These are phyloP conservation scores for Parascedosporium putredinis DNA, from an alignment of 2,329 filamentous ascomycete genomes.

Conservation along the genomic window DNA sequence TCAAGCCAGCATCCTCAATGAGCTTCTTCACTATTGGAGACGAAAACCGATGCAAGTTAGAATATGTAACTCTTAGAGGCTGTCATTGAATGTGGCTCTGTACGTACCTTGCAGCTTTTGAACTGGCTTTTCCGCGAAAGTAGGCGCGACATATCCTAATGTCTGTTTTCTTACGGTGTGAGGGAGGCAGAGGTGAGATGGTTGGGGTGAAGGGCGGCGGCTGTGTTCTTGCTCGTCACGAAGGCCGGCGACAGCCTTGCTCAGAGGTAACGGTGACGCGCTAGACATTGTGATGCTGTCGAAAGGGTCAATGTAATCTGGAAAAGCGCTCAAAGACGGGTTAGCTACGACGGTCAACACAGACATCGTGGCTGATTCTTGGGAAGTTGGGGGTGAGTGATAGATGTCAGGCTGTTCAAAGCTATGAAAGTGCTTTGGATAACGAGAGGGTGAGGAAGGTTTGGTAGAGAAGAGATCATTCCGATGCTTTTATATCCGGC, in stretches of 20 bases:
- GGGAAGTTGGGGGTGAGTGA: too few species aligned
- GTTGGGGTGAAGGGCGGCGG: constrained; percentile 75
- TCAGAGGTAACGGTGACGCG: background rate
- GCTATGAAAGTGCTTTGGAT: background rate
- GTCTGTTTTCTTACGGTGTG: constrained; percentile 75
- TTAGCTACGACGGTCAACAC: constrained; percentile 30
- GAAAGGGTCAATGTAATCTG: constrained; percentile 31
- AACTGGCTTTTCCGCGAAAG: constrained; percentile 83
- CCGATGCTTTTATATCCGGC: background rate
- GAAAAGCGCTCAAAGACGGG: constrained; percentile 30
- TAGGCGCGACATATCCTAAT: constrained; percentile 87
- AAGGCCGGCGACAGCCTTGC: constrained; percentile 30
- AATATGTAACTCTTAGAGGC: too few species aligned
- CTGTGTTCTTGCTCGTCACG: constrained; percentile 29
- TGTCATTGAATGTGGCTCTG: too few species aligned
- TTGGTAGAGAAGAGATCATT: background rate
- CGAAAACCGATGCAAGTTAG: too few species aligned
- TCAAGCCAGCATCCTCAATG: constrained; percentile 71
- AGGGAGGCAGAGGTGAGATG: constrained; percentile 71
- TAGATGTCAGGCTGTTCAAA: too few species aligned
- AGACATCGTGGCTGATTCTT: constrained; percentile 5
- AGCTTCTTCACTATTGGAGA: constrained; percentile 74
- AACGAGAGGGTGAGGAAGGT: too few species aligned
- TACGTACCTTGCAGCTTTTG: constrained; percentile 72
- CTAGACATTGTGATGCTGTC: constrained; percentile 14